Evolutionary conservation across 108 stramenopile genomes (phyloP).

Genomic region (Skeletonema costatum): DNA sequence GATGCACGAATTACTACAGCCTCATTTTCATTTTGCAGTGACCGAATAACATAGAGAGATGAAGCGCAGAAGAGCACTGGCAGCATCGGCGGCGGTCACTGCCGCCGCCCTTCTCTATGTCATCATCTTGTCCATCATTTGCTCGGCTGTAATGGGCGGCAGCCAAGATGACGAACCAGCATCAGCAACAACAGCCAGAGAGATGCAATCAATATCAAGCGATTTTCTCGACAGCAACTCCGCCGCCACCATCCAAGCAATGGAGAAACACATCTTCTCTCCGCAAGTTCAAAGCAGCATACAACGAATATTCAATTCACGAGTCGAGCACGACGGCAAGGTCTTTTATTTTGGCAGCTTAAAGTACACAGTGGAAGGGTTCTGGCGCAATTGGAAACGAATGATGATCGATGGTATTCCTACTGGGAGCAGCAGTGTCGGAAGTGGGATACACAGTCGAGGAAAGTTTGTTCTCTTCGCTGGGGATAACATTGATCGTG

Average conservation of each 20-base stretch:
- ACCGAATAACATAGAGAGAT: background rate
- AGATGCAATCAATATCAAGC: background rate
- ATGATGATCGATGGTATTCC: constrained; percentile 14
- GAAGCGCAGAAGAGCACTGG: background rate
- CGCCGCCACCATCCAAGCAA: constrained; percentile 17
- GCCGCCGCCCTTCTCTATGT: background rate
- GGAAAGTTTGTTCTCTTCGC: constrained; percentile 16
- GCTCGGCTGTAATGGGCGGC: background rate
- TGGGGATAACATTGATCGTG: constrained; percentile 14
- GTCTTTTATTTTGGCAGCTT: constrained; percentile 13
- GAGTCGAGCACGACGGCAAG: constrained; percentile 10
- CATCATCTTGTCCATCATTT: background rate
- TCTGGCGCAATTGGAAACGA: constrained; percentile 38
- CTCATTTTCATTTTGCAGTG: no score
- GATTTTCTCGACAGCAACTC: constrained; percentile 32
- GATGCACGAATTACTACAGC: no score
- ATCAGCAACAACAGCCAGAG: background rate
- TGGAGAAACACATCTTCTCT: constrained; percentile 30
- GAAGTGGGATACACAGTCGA: background rate
- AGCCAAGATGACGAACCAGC: background rate
- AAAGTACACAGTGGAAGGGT: constrained; percentile 30
- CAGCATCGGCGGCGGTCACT: background rate
- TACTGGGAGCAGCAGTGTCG: background rate
- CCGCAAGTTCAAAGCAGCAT: constrained; percentile 12
- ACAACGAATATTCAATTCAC: constrained; percentile 24